Evolutionary conservation across 2,329 filamentous ascomycete genomes (phyloP).

Genomic region (Elsinoe batatas): DNA sequence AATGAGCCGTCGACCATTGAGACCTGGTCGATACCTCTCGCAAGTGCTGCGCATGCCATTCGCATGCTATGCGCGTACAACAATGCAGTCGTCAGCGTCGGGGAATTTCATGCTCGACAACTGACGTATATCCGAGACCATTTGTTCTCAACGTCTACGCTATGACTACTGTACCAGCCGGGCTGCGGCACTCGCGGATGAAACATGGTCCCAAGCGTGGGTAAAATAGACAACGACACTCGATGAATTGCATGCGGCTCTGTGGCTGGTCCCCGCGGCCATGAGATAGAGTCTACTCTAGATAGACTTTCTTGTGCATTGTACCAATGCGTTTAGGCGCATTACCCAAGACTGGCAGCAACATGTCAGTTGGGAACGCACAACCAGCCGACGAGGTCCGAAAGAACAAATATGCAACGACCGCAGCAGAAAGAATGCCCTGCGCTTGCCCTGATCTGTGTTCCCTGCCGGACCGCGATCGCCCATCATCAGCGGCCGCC

Average conservation of each 20-base stretch:
- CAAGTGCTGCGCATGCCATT: too few species aligned
- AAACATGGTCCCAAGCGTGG: neutral
- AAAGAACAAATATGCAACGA: neutral
- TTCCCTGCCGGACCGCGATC: neutral
- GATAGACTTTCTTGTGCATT: slow-evolving; percentile 7
- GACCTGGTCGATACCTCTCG: neutral
- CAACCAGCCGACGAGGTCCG: neutral
- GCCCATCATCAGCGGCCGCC: neutral
- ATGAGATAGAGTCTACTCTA: neutral
- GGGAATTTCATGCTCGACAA: neutral
- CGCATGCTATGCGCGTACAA: neutral
- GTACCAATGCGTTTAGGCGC: slow-evolving; percentile 6
- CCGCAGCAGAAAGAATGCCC: neutral
- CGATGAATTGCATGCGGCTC: neutral
- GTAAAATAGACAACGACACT: neutral
- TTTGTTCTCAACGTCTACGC: neutral
- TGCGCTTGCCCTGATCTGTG: neutral
- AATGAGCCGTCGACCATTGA: neutral
- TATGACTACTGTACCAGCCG: neutral
- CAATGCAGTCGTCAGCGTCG: neutral
- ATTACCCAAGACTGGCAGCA: neutral
- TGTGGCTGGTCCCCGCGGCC: neutral
- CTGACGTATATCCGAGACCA: slow-evolving; percentile 9
- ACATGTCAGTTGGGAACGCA: slow-evolving; percentile 1
- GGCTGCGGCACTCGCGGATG: neutral